Percentiles rank a stretch among this genome's conserved stretches.
phyloP scores from a whole-genome alignment of 2,329 filamentous ascomycete genomes.

The Aureobasidium sp. region DNA sequence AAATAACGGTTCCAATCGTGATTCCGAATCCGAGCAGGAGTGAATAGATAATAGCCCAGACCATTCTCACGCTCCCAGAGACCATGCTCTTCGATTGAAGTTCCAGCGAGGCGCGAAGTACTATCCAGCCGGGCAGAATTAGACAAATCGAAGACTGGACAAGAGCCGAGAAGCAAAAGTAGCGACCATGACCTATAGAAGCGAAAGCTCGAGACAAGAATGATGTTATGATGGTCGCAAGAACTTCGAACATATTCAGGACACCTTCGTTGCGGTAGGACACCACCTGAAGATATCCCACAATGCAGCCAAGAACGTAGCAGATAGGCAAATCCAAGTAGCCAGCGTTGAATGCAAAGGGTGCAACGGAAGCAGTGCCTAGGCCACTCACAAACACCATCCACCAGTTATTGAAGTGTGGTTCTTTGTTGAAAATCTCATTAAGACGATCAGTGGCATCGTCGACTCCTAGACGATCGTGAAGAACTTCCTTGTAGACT shows the following conservation, averaged over 20 bases:
- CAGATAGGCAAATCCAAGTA: constrained; percentile 70
- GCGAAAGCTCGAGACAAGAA: constrained; percentile 41
- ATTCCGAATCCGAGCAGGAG: constrained; percentile 45
- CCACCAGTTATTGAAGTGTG: constrained; percentile 42
- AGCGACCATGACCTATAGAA: constrained; percentile 33
- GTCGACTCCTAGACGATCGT: constrained; percentile 64
- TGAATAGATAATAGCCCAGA: constrained; percentile 45
- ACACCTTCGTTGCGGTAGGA: constrained; percentile 67
- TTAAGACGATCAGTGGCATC: constrained; percentile 58
- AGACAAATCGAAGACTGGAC: constrained; percentile 42
- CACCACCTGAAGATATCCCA: constrained; percentile 65
- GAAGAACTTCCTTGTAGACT: constrained; percentile 75
- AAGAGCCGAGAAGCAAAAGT: constrained; percentile 44
- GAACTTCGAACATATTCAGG: constrained; percentile 43
- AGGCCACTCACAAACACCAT: constrained; percentile 62
- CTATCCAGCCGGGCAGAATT: constrained; percentile 42
- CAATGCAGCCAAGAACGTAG: constrained; percentile 64
- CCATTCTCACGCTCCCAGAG: constrained; percentile 43
- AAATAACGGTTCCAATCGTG: constrained; percentile 40
- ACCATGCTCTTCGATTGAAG: constrained; percentile 40
- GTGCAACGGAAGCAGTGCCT: constrained; percentile 66
- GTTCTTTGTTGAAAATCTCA: constrained; percentile 49
- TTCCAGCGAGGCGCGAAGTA: constrained; percentile 41
- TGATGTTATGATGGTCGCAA: constrained; percentile 40
- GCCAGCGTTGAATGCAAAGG: constrained; percentile 70